These are phyloP conservation scores for Aspergillus nidulans DNA, from an alignment of 495 filamentous ascomycete species.

Conservation along the genomic window DNA sequence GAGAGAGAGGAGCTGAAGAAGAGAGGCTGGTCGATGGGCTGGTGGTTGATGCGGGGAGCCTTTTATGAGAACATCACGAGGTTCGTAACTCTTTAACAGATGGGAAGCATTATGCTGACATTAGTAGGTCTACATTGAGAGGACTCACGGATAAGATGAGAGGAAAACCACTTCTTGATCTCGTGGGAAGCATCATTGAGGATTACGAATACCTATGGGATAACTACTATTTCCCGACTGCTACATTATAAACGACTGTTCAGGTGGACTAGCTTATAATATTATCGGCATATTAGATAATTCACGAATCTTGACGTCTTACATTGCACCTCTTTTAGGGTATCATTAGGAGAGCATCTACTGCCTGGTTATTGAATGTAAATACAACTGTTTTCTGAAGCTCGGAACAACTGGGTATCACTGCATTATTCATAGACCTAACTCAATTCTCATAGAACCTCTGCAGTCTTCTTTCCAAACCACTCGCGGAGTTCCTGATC, in stretches of 20 bases:
- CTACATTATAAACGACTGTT: conserved; percentile 49
- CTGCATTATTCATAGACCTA: conserved; percentile 8
- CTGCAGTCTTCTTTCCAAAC: conserved; percentile 36
- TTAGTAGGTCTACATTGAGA: conserved; percentile 53
- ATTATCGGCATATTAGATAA: no score
- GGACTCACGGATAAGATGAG: conserved; percentile 62
- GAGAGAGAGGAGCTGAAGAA: conserved; percentile 84
- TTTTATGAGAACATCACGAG: conserved; percentile 95
- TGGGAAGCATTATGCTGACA: conserved; percentile 26
- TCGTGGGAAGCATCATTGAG: conserved; percentile 78
- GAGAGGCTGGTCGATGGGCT: conserved; percentile 81
- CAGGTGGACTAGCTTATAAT: not conserved
- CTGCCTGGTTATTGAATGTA: no score
- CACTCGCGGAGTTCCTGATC: conserved; percentile 35
- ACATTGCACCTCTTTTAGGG: not conserved
- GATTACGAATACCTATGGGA: conserved; percentile 99
- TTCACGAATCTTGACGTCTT: no score
- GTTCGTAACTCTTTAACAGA: conserved; percentile 30
- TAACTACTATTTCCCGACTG: conserved; percentile 86
- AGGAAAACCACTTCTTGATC: conserved; percentile 68
- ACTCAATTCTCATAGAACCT: conserved; percentile 25
- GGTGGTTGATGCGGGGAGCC: conserved; percentile 94
- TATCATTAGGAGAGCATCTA: not conserved
- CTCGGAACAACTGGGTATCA: no score
- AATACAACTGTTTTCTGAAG: no score